Percentiles rank a stretch among this genome's conserved stretches.
Evolutionary conservation across 176 grass and related monocot genomes (phyloP).

Genomic region (Pharus latifolius): DNA sequence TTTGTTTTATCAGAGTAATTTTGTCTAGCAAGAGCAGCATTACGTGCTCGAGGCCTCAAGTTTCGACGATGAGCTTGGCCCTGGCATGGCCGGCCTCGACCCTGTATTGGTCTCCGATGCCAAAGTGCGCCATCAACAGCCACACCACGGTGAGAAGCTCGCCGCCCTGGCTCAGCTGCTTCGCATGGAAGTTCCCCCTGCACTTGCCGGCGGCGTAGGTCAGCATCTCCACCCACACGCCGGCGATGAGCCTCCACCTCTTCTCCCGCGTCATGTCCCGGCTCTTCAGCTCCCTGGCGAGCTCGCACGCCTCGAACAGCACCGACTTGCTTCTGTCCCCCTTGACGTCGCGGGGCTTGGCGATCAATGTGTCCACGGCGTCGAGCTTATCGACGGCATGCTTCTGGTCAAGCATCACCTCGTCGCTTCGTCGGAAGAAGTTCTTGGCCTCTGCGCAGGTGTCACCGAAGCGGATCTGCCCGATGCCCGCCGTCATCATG

Average conservation of each 20-base stretch:
- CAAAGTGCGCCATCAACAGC: conserved; percentile 31
- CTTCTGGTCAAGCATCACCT: background rate
- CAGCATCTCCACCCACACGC: conserved; percentile 42
- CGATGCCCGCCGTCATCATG: conserved; percentile 27
- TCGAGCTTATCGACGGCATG: background rate
- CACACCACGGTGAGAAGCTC: conserved; percentile 47
- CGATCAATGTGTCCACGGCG: background rate
- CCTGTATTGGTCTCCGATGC: conserved; percentile 15
- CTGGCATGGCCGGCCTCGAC: conserved; percentile 21
- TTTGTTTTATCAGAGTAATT: too few species aligned
- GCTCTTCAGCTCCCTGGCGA: background rate
- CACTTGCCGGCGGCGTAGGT: conserved; percentile 37
- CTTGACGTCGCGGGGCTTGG: background rate
- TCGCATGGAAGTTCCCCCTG: conserved; percentile 11
- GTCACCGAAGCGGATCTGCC: conserved; percentile 17
- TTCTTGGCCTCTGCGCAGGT: conserved; percentile 15
- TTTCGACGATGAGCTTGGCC: conserved; percentile 13
- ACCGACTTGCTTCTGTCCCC: conserved; percentile 22
- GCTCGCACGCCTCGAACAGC: conserved; percentile 6
- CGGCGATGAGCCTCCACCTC: conserved; percentile 7
- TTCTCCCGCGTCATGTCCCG: background rate
- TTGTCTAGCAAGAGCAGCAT: too few species aligned
- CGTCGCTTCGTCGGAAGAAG: background rate
- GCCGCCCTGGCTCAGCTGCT: conserved; percentile 34
- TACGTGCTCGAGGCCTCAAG: background rate